Base-by-base conservation (phyloP, 2,329 filamentous ascomycete species). In the Aspergillus phoenicis region DNA sequence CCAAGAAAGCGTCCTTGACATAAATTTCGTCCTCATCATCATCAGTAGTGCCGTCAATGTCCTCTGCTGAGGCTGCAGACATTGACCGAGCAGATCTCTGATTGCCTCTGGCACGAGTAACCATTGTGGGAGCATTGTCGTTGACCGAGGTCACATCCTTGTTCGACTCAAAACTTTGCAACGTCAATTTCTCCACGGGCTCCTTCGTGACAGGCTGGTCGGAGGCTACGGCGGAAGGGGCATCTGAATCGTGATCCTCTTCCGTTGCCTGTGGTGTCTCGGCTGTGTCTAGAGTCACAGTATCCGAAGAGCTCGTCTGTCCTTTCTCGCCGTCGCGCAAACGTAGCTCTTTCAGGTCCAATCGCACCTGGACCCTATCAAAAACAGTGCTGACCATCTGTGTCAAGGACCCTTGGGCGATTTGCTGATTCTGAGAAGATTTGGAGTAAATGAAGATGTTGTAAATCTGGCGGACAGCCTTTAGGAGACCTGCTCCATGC, bases 301-400 rank as follows among this genome's bases (percentile, higher is more conserved):
- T 73, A 24, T 75, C 76, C 2, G 73, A 70, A 10, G 73, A 62
- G 72, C 73, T 17, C 15, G 72, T 72, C 53, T 70, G 70, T 24
- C 72, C 64, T 49, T 75, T 75, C 5, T 74, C 72, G 10, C 70
- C 66, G 38, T 80, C 76, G 51, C 77, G 76, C 59, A 90, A 70
- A 20, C 92, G 86, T 38, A 90, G 84, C 73, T 97, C 93, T 76
- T 97, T 97, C 81, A 93, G 87, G 61, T 93, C 89, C 63, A 99
- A 80, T 57, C 95, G 85, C 1, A 86, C 86, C 80, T 95, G 96
- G 65, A 99, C 94, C 63, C 95, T 84, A 77, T 99, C 95, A 71
- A 99, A 99, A 3, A 99, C 95, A 1, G 94, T 98, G 66, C 94
- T 93, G 41, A 98, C 92, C 95, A 99, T 99, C 78, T 99, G 95